Percentiles rank a stretch among this genome's conserved stretches.
These are phyloP conservation scores for Parastagonospora avenae DNA, from an alignment of 2,329 filamentous ascomycete genomes.

Conservation along the genomic window DNA sequence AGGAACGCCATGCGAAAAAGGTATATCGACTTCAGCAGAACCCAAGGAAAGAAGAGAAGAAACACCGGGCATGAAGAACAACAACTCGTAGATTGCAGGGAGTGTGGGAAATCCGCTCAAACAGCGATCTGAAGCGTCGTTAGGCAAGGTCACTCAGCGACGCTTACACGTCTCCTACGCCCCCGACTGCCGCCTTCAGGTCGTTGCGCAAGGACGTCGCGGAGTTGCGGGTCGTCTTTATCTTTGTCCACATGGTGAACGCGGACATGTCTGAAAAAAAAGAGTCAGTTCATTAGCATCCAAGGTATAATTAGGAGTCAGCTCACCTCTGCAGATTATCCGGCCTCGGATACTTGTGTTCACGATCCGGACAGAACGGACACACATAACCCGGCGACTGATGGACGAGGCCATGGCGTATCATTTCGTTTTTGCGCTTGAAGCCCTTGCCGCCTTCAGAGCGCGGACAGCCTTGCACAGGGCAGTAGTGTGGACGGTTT, in stretches of 20 bases:
- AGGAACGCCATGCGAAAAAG: no score
- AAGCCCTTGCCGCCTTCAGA: conserved; percentile 69
- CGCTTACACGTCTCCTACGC: conserved; percentile 68
- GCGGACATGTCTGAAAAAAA: conserved; percentile 74
- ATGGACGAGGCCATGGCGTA: conserved; percentile 84
- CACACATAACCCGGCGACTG: conserved; percentile 94
- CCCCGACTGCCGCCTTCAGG: conserved; percentile 84
- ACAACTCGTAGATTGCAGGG: background rate
- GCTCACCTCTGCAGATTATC: conserved; percentile 91
- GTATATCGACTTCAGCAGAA: no score
- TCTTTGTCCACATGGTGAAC: conserved; percentile 90
- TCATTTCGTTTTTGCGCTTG: conserved; percentile 74
- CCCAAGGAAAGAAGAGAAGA: no score
- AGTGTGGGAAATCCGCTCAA: background rate
- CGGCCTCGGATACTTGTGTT: conserved; percentile 92
- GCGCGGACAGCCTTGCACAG: conserved; percentile 62
- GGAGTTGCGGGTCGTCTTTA: conserved; percentile 80
- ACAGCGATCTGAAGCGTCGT: background rate
- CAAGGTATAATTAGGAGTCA: background rate
- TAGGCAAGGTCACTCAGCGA: background rate
- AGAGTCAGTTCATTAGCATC: background rate
- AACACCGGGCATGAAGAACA: background rate
- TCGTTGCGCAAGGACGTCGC: conserved; percentile 84
- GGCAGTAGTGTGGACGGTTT: conserved; percentile 67
- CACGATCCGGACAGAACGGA: conserved; percentile 90